A percentile compares a stretch with the other conserved stretches of the same genome.
Evolutionary conservation across 202 grass and related monocot genomes (phyloP).

Genomic region (Setaria italica): DNA sequence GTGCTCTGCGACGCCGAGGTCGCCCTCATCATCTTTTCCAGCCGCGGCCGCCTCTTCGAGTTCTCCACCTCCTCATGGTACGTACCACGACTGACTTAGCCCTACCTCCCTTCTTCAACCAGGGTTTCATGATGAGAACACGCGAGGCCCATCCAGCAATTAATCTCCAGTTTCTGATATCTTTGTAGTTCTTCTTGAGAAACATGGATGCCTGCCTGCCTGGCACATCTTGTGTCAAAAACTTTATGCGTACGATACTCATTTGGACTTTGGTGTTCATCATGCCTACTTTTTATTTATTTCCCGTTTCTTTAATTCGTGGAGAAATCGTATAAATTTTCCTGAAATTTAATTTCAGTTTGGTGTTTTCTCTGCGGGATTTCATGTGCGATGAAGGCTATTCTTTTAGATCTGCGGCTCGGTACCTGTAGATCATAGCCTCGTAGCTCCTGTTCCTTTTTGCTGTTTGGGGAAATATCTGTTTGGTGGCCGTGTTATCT

Average conservation of each 20-base stretch:
- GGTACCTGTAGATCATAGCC: not conserved
- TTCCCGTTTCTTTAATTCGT: not conserved
- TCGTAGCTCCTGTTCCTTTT: conserved; percentile 19
- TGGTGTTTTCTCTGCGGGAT: not conserved
- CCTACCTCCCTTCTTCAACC: not conserved
- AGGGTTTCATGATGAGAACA: not conserved
- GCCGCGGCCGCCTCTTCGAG: conserved; percentile 62
- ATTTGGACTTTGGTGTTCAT: not conserved
- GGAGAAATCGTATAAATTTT: not conserved
- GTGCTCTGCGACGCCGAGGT: conserved; percentile 70
- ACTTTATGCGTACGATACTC: not conserved
- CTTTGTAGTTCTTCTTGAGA: not conserved
- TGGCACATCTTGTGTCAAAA: not conserved
- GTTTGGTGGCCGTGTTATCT: conserved; percentile 21
- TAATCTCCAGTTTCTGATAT: not conserved
- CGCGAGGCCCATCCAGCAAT: not conserved
- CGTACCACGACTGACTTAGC: not conserved
- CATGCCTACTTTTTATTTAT: not conserved
- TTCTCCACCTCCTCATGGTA: conserved; percentile 66
- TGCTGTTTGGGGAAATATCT: conserved; percentile 31
- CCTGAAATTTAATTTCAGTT: not conserved
- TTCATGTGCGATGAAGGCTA: not conserved
- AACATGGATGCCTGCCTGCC: not conserved
- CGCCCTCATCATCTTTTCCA: conserved; percentile 71
- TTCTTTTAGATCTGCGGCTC: conserved; percentile 10